Evolutionary conservation across 306 rosid species (phyloP), one percentile per base, ranked within the genome.

Genomic region (Hippophae rhamnoides): DNA sequence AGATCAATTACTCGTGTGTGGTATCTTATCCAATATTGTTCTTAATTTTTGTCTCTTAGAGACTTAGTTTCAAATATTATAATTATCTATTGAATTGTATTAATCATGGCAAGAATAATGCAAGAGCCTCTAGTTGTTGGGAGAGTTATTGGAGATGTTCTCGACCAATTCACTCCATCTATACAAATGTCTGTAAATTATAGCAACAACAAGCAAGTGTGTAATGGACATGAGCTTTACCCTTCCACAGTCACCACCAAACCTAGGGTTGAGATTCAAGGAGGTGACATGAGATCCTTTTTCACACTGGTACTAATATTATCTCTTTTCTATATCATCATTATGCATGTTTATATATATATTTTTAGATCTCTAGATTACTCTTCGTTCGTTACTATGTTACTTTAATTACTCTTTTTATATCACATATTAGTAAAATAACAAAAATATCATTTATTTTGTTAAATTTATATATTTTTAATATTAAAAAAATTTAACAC

Each of bases 61-160:
- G 5, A 46, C 6, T 7, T 6, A 18, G 7, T 41, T 53, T 58
- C 58, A 26, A 56, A 47, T 43, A 57, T 45, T 31, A 31, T 31
- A 31, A 31, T 31, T 31, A 31, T 31, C 38, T 31, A 31, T 13
- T 62, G 18, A 65, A 8, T 43, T 41, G 61, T 13, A 4, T 45
- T 38, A 11, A 5, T 0, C 57, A 86, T 84, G 95, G 75, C 83
- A 64, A 78, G 77, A 62, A 57, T 26, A 62, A 57, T 26, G 13
- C 55, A 72, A 3, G 88, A 86, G 10, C 90, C 97, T 56, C 76
- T 90, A 8, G 53, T 69, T 52, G 78, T 90, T 46, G 97, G 90
- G 56, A 78, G 86, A 71, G 97, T 90, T 13, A 75, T 90, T 6
- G 97, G 97, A 65, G 97, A 90, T 60, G 97, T 90, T 47, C 77